phyloP scores from a whole-genome alignment of 805 yeast genomes.

The Spencermartinsiella europaea region DNA sequence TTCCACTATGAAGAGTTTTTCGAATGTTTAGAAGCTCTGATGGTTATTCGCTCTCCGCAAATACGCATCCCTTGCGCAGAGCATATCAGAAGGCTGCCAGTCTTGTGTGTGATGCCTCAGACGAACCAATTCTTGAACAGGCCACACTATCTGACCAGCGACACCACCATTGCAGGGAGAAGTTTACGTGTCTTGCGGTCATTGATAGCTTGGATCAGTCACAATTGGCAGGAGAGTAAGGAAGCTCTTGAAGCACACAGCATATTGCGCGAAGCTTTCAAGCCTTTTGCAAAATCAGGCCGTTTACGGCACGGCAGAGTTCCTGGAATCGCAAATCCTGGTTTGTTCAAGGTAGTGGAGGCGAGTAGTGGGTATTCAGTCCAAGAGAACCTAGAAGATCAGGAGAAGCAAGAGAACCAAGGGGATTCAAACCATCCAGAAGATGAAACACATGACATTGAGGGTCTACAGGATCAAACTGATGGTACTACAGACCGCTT shows the following conservation, averaged over 20 bases:
- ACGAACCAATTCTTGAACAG: neutral
- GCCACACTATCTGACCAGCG: neutral
- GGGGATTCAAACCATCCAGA: too few species aligned
- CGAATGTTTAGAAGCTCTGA: neutral
- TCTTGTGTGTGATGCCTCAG: conserved; percentile 3
- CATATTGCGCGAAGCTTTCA: neutral
- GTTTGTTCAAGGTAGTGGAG: neutral
- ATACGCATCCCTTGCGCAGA: conserved; percentile 4
- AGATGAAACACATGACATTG: too few species aligned
- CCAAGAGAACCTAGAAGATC: neutral
- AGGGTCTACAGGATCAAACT: neutral
- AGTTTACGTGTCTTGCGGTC: neutral
- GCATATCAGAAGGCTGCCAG: conserved; percentile 4
- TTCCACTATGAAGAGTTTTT: conserved; percentile 4
- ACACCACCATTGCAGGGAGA: conserved; percentile 1
- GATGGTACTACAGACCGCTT: neutral
- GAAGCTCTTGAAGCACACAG: neutral
- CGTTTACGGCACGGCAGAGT: neutral
- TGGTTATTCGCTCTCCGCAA: conserved; percentile 2
- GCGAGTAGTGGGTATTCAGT: neutral
- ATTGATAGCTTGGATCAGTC: neutral
- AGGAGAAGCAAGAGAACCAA: neutral
- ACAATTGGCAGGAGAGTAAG: neutral
- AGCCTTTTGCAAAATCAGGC: neutral
- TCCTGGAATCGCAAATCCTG: neutral